Evolutionary conservation across 164 flowering plant species (phyloP).

Genomic region (Brasenia schreberi): DNA sequence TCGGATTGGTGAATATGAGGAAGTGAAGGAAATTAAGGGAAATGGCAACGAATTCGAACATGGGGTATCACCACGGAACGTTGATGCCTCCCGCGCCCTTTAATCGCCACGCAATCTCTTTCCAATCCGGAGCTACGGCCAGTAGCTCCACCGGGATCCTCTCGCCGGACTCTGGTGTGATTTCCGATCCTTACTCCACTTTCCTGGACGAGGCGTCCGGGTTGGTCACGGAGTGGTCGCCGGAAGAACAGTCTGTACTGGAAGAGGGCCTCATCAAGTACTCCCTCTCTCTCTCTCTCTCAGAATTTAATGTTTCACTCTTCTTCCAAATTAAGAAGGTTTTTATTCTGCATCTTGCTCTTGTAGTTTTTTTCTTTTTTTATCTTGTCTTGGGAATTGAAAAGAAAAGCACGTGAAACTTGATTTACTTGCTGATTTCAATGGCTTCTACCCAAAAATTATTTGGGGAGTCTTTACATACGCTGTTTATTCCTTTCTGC

Average conservation of each 20-base stretch:
- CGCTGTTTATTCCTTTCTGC: no score
- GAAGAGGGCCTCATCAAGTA: slow-evolving; percentile 51
- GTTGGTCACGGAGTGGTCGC: slow-evolving; percentile 82
- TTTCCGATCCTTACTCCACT: not conserved
- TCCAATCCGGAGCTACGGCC: slow-evolving; percentile 35
- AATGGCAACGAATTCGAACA: slow-evolving; percentile 53
- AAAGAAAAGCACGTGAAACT: no score
- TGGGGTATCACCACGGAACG: slow-evolving; percentile 36
- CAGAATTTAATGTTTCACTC: not conserved
- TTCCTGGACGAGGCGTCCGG: slow-evolving; percentile 53
- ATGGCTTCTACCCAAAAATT: not conserved
- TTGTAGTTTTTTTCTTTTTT: no score
- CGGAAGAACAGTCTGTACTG: slow-evolving; percentile 66
- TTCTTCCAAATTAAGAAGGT: no score
- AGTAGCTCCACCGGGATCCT: slow-evolving; percentile 14
- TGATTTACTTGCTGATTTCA: not conserved
- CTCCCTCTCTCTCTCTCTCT: not conserved
- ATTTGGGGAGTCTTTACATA: no score
- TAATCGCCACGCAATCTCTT: slow-evolving; percentile 37
- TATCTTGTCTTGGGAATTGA: not conserved
- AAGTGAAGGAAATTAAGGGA: not conserved
- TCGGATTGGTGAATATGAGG: not conserved
- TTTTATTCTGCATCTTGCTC: not conserved
- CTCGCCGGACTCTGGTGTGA: slow-evolving; percentile 9
- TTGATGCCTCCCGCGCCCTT: slow-evolving; percentile 1